A percentile compares a stretch with the other conserved stretches of the same genome.
These are phyloP conservation scores for Aspergillus saccharolyticus DNA, from an alignment of 495 filamentous ascomycete species.

Conservation along the genomic window DNA sequence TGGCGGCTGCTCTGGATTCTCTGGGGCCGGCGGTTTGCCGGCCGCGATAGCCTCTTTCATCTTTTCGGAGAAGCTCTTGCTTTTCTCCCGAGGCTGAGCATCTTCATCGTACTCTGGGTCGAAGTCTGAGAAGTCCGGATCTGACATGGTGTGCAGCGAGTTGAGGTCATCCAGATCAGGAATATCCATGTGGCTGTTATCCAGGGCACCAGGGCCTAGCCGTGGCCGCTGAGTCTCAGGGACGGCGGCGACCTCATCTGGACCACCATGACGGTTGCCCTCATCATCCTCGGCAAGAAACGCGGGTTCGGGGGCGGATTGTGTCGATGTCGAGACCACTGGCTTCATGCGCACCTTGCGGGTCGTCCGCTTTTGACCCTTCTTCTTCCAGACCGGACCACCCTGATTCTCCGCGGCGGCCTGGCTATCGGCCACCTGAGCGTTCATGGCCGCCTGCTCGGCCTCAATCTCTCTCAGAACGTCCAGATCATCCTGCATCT, in stretches of 20 bases:
- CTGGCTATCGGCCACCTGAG: slow-evolving; percentile 63
- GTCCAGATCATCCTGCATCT: slow-evolving; percentile 72
- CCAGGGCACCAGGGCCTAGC: slow-evolving; percentile 11
- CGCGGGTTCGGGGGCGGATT: slow-evolving; percentile 17
- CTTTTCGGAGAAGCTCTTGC: slow-evolving; percentile 43
- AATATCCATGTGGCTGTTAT: slow-evolving; percentile 13
- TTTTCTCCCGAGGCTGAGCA: slow-evolving; percentile 19
- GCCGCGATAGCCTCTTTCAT: slow-evolving; percentile 40
- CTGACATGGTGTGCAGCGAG: slow-evolving; percentile 32
- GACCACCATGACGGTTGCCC: slow-evolving; percentile 24
- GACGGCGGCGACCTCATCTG: slow-evolving; percentile 15
- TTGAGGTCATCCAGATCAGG: slow-evolving; percentile 24
- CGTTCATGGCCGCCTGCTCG: slow-evolving; percentile 36
- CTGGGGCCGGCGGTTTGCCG: slow-evolving; percentile 13
- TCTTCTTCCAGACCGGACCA: slow-evolving; percentile 76
- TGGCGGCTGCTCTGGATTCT: slow-evolving; percentile 22
- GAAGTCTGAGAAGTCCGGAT: slow-evolving; percentile 27
- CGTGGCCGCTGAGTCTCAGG: slow-evolving; percentile 31
- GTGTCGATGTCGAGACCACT: slow-evolving; percentile 35
- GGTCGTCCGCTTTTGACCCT: slow-evolving; percentile 85
- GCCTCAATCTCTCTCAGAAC: slow-evolving; percentile 75
- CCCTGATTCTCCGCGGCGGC: slow-evolving; percentile 42
- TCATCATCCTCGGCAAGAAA: slow-evolving; percentile 16
- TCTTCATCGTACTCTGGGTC: slow-evolving; percentile 31
- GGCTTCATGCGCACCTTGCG: slow-evolving; percentile 69